A percentile compares a stretch with the other conserved stretches of the same genome.
Evolutionary conservation across 352 stramenopile species (phyloP).

Genomic region (Globisporangium ultimum): DNA sequence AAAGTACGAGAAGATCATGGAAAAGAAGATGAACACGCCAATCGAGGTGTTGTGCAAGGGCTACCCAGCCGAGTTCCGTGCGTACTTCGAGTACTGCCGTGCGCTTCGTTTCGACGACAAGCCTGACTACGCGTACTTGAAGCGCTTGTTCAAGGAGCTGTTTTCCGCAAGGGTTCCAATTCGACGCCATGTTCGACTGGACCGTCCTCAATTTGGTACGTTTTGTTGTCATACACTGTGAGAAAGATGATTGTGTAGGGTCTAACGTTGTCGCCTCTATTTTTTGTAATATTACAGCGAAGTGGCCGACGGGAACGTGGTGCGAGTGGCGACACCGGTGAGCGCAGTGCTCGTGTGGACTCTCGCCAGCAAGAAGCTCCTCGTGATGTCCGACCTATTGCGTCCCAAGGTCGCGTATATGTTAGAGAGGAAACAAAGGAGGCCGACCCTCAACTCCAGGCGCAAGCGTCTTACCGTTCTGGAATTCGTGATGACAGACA

Average conservation of each 20-base stretch:
- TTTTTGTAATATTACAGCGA: slow-evolving; percentile 24
- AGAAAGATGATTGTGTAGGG: background rate
- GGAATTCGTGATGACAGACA: slow-evolving; percentile 51
- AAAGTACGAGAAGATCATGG: slow-evolving; percentile 99
- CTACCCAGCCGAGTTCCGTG: slow-evolving; percentile 95
- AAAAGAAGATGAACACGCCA: slow-evolving; percentile 97
- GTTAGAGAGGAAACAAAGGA: slow-evolving; percentile 71
- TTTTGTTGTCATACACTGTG: slow-evolving; percentile 5
- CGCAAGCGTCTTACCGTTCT: slow-evolving; percentile 53
- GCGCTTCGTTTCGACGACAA: slow-evolving; percentile 87
- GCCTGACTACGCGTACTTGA: slow-evolving; percentile 88
- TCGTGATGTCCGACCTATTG: slow-evolving; percentile 41
- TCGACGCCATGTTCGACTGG: slow-evolving; percentile 99
- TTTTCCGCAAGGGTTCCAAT: slow-evolving; percentile 99
- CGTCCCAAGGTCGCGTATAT: slow-evolving; percentile 62
- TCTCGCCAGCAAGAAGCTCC: slow-evolving; percentile 40
- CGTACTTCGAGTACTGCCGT: slow-evolving; percentile 95
- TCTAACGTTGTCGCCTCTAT: slow-evolving; percentile 1
- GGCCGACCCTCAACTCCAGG: slow-evolving; percentile 37
- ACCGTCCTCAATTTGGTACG: slow-evolving; percentile 90
- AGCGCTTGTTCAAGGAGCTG: slow-evolving; percentile 98
- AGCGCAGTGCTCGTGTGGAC: slow-evolving; percentile 60
- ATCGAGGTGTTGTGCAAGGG: slow-evolving; percentile 93
- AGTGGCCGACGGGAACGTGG: slow-evolving; percentile 63
- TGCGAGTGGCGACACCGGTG: slow-evolving; percentile 51